A percentile compares a stretch with the other conserved stretches of the same genome.
These are phyloP conservation scores for Schoenoplectus triqueter DNA, from an alignment of 202 grass and related monocot species.

Conservation along the genomic window DNA sequence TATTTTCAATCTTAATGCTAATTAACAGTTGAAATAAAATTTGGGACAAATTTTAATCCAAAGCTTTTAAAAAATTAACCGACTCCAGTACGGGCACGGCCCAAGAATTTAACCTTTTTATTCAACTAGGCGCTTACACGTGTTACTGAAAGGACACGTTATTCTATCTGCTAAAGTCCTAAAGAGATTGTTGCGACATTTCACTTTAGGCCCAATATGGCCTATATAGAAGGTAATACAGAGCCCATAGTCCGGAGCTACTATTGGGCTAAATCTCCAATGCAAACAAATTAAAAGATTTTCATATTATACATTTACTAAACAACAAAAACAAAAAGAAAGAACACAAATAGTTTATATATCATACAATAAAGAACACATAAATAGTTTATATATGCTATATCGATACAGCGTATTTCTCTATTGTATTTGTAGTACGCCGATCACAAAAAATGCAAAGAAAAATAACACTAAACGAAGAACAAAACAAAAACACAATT, in stretches of 20 bases:
- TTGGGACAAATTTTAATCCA: too few relatives aligned
- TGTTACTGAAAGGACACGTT: slow-evolving; percentile 22
- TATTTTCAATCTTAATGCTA: too few relatives aligned
- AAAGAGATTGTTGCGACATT: neutral
- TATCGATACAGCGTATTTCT: slow-evolving; percentile 5
- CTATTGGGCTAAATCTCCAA: neutral
- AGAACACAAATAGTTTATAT: neutral
- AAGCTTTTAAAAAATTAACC: too few relatives aligned
- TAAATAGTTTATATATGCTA: neutral
- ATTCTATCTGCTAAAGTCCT: neutral
- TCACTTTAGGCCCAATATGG: neutral
- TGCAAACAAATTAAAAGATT: neutral
- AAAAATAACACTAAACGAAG: neutral
- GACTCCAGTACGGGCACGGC: too few relatives aligned
- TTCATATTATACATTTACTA: neutral
- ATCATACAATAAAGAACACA: neutral
- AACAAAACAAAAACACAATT: slow-evolving; percentile 30
- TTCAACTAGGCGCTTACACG: neutral
- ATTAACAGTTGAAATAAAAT: too few relatives aligned
- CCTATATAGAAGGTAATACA: too few relatives aligned
- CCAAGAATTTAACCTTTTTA: neutral
- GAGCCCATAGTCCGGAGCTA: neutral
- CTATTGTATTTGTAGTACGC: slow-evolving; percentile 10
- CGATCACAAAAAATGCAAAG: neutral
- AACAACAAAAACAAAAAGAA: neutral